Percentiles rank a stretch among this genome's conserved stretches.
Conservation (phyloP, 2,329 filamentous ascomycete species). For the Ophiosphaerella herpotricha region DNA sequence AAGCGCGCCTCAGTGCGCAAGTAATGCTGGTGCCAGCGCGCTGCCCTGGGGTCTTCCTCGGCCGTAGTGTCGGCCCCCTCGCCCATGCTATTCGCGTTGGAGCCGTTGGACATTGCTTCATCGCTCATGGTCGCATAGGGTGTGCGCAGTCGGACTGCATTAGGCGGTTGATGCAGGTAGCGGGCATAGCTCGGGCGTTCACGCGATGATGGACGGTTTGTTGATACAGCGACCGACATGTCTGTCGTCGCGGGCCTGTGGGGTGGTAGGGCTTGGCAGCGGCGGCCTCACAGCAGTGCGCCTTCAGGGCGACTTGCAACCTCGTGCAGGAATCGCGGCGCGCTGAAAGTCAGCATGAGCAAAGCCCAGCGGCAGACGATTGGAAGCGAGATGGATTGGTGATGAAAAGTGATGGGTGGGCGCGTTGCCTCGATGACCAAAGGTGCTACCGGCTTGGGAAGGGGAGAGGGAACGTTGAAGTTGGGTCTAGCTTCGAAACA, state of each 20-base stretch:
- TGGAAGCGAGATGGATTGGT: conserved; percentile 33
- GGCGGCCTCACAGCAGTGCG: conserved; percentile 46
- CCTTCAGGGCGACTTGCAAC: conserved; percentile 47
- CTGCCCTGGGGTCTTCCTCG: conserved; percentile 53
- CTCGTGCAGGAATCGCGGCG: conserved; percentile 48
- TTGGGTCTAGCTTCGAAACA: too few relatives aligned
- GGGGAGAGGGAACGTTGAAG: conserved; percentile 14
- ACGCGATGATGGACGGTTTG: conserved; percentile 47
- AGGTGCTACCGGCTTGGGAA: conserved; percentile 31
- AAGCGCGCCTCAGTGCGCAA: conserved; percentile 77
- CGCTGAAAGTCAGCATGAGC: conserved; percentile 47
- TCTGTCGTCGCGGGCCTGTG: conserved; percentile 31
- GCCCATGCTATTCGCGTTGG: conserved; percentile 43
- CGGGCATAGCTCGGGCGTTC: conserved; percentile 51
- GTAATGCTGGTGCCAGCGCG: conserved; percentile 77
- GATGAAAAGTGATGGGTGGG: conserved; percentile 38
- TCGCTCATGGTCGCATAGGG: conserved; percentile 51
- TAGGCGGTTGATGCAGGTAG: conserved; percentile 40
- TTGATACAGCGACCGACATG: conserved; percentile 45
- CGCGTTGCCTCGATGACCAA: conserved; percentile 42
- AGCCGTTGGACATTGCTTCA: conserved; percentile 48
- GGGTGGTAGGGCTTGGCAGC: conserved; percentile 38
- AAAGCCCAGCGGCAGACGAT: conserved; percentile 36
- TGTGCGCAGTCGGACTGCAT: conserved; percentile 47
- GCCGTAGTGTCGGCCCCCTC: conserved; percentile 48